Conservation (phyloP, 2,329 filamentous ascomycete genomes). For the Botrytis cinerea region DNA sequence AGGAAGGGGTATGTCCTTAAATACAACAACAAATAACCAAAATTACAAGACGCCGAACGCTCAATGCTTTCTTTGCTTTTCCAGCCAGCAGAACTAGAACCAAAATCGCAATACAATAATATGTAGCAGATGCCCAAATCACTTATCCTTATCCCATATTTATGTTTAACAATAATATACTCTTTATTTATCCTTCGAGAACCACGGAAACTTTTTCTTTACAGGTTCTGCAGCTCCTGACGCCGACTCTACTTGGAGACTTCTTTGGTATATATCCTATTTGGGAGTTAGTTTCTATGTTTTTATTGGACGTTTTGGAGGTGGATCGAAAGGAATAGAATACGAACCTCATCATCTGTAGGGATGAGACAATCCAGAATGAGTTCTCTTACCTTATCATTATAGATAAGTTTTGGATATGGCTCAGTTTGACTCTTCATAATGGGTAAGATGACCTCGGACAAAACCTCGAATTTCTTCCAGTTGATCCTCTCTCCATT, state of each 20-base stretch:
- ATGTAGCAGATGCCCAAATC: conserved; percentile 5
- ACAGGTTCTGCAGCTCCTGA: conserved; percentile 50
- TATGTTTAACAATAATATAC: not conserved
- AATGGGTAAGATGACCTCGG: conserved; percentile 84
- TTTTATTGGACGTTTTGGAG: conserved; percentile 1
- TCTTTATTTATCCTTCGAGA: conserved; percentile 43
- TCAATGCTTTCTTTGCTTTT: conserved; percentile 7
- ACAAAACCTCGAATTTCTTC: conserved; percentile 97
- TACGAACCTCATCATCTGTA: conserved; percentile 82
- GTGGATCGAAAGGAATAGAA: not conserved
- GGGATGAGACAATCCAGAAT: conserved; percentile 80
- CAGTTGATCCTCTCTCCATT: conserved; percentile 83
- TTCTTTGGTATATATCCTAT: conserved; percentile 66
- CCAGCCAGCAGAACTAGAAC: not conserved
- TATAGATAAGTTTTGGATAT: conserved; percentile 70
- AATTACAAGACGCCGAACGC: conserved; percentile 7
- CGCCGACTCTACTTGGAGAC: conserved; percentile 58
- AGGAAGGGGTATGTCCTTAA: conserved; percentile 8
- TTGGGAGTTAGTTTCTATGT: conserved; percentile 19
- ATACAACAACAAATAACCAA: conserved; percentile 3
- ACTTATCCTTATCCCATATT: not conserved
- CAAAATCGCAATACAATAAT: not conserved
- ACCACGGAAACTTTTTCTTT: conserved; percentile 69
- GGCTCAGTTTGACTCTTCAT: conserved; percentile 88
- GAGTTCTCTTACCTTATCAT: conserved; percentile 70